phyloP scores from a whole-genome alignment of 441 rosid genomes.

The Dalechampia spathulata region DNA sequence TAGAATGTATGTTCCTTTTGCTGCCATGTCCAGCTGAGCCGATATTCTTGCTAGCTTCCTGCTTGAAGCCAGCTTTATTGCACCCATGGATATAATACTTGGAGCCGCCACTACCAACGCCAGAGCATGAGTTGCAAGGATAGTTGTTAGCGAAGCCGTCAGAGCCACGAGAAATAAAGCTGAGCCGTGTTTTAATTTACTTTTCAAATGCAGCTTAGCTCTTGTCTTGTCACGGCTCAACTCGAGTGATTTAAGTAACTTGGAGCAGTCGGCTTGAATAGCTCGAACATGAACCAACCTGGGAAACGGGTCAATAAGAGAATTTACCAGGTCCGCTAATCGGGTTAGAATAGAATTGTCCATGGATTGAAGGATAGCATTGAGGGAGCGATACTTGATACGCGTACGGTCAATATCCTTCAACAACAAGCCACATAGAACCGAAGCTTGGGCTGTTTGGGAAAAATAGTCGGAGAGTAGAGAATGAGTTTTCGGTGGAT shows the following conservation, averaged over 20 bases:
- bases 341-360: slow-evolving; percentile 12
- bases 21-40: slow-evolving; percentile 53
- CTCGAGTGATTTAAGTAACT: slow-evolving; percentile 46
- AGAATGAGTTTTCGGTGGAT: slow-evolving; percentile 19
- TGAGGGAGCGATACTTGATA: slow-evolving; percentile 25
- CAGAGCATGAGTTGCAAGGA: slow-evolving; percentile 58
- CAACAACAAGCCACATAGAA: slow-evolving; percentile 41
- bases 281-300: slow-evolving; percentile 29
- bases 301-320: slow-evolving; percentile 29
- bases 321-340: slow-evolving; percentile 23
- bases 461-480: slow-evolving; percentile 44
- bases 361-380: slow-evolving; percentile 17
- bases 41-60: slow-evolving; percentile 27
- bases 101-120: slow-evolving; percentile 63
- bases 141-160: slow-evolving; percentile 49
- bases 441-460: slow-evolving; percentile 50
- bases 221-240: slow-evolving; percentile 39
- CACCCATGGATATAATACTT: slow-evolving; percentile 20
- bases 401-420: slow-evolving; percentile 46
- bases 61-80: slow-evolving; percentile 31
- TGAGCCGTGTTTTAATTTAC: slow-evolving; percentile 40
- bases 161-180: slow-evolving; percentile 49
- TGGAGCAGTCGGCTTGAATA: slow-evolving; percentile 31
- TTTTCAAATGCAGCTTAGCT: slow-evolving; percentile 31
- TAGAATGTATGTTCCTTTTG: slow-evolving; percentile 65